A percentile compares a stretch with the other conserved stretches of the same genome.
These are phyloP conservation scores for Gossypium mustelinum DNA, from an alignment of 345 rosid species.

Conservation along the genomic window DNA sequence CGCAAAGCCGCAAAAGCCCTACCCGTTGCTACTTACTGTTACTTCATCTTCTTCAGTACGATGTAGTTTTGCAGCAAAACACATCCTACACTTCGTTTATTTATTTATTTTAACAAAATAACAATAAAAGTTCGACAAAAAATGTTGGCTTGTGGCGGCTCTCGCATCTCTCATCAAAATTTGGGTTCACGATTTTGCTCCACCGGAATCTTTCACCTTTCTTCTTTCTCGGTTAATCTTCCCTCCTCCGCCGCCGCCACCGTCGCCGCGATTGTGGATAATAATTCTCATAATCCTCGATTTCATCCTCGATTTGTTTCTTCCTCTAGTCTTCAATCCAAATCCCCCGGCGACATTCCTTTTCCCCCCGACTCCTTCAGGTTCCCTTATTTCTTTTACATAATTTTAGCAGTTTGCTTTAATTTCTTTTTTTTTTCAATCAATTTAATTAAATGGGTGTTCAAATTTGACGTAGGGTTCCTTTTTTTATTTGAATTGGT, in stretches of 20 bases:
- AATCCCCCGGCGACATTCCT: conserved; percentile 45
- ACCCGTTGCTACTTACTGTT: neutral
- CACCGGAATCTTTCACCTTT: conserved; percentile 40
- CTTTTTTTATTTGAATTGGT: neutral
- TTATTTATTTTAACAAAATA: neutral
- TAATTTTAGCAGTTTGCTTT: neutral
- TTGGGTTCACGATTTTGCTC: conserved; percentile 48
- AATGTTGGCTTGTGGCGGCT: conserved; percentile 61
- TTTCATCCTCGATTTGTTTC: conserved; percentile 36
- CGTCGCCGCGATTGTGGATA: conserved; percentile 4
- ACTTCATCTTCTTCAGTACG: neutral
- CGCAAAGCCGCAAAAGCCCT: neutral
- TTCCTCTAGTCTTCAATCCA: conserved; percentile 36
- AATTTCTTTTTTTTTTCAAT: neutral
- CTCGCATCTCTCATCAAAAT: conserved; percentile 55
- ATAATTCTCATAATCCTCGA: conserved; percentile 12
- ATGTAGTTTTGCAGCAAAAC: neutral
- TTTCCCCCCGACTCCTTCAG: conserved; percentile 50
- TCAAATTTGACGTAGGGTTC: neutral
- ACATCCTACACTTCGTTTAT: neutral
- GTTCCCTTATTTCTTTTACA: conserved; percentile 24
- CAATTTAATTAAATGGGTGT: neutral
- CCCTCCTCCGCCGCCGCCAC: conserved; percentile 11
- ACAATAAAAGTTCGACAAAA: neutral
- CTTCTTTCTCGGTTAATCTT: conserved; percentile 46